Evolutionary conservation across 169 alveolate species (phyloP).

Genomic region (Blepharisma undulans): DNA sequence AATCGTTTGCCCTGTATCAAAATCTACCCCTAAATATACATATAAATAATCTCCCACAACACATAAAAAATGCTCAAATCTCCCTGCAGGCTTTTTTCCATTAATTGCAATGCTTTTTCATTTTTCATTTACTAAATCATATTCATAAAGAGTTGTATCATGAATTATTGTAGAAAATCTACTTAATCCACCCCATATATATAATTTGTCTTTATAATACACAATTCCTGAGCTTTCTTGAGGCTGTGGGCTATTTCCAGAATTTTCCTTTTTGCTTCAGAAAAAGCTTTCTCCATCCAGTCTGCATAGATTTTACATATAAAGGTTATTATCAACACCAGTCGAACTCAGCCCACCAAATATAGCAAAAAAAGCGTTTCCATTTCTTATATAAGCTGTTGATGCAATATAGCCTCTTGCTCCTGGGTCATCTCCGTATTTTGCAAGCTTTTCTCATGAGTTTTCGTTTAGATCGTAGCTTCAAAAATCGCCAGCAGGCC

Average conservation of each 20-base stretch:
- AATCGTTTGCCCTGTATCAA: neutral
- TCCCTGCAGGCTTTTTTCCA: neutral
- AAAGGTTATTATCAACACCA: neutral
- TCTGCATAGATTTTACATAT: neutral
- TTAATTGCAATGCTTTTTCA: neutral
- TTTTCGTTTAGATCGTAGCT: neutral
- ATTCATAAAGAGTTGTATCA: neutral
- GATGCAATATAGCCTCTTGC: neutral
- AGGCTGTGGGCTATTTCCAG: neutral
- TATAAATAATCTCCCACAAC: neutral
- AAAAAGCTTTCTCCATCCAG: neutral
- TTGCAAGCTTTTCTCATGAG: neutral
- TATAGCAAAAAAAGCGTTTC: neutral
- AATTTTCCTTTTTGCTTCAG: neutral
- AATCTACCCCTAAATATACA: neutral
- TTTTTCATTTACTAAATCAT: neutral
- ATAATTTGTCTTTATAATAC: neutral
- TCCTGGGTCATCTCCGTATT: neutral
- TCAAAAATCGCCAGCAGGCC: neutral
- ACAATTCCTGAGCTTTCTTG: neutral
- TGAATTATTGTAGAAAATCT: neutral
- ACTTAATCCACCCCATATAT: neutral
- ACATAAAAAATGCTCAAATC: neutral
- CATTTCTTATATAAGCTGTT: neutral
- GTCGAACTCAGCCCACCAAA: conserved; percentile 1